Evolutionary conservation across 23 red algal genomes (phyloP).

Genomic region (Gracilariopsis chorda): DNA sequence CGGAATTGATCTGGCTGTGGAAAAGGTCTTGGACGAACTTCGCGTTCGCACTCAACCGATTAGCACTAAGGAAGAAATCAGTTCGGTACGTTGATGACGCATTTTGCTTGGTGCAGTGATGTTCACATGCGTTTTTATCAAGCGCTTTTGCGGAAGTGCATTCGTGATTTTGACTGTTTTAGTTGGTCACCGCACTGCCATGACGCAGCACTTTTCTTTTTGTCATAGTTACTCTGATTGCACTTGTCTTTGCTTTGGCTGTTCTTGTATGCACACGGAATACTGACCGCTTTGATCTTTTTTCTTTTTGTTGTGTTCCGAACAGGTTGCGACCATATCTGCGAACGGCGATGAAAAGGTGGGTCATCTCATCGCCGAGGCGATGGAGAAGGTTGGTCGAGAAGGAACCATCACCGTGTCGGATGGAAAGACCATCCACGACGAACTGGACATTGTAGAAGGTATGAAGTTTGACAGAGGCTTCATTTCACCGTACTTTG

Average conservation of each 20-base stretch:
- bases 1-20: conserved; percentile 92
- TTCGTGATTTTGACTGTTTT: conserved; percentile 7
- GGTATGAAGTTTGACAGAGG: conserved; percentile 98
- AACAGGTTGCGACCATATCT: conserved; percentile 93
- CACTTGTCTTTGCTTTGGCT: not conserved
- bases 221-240: conserved; percentile 98
- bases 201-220: not conserved
- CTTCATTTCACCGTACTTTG: conserved; percentile 97
- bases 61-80: conserved; percentile 89
- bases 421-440: conserved; percentile 90
- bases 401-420: conserved; percentile 99
- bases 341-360: conserved; percentile 93
- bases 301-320: not conserved
- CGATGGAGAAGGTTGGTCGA: conserved; percentile 95
- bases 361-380: conserved; percentile 88
- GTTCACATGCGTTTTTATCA: not conserved
- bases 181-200: not conserved
- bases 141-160: not conserved
- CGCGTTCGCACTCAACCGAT: conserved; percentile 83
- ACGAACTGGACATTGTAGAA: conserved; percentile 98
- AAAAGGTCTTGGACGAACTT: conserved; percentile 75
- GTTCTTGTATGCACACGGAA: not conserved
- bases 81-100: conserved; percentile 74
- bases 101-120: not conserved
- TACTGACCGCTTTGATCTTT: not conserved